Evolutionary conservation across 805 yeast genomes (phyloP).

Genomic region (Naumovozyma castellii): DNA sequence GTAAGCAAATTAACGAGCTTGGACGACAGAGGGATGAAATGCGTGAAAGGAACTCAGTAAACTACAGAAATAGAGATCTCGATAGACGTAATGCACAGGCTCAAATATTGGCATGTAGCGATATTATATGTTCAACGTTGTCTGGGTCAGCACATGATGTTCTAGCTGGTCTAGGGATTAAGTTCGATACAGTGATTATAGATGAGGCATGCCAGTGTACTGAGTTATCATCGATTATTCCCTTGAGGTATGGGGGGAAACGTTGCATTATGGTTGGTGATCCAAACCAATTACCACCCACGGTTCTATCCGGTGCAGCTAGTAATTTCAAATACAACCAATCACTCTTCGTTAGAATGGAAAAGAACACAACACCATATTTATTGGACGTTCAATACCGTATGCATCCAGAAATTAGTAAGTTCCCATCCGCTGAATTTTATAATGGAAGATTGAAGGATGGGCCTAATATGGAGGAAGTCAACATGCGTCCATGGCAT

Average conservation of each 20-base stretch:
- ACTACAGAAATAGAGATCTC: slow-evolving; percentile 64
- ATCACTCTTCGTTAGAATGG: slow-evolving; percentile 90
- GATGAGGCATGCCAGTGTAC: slow-evolving; percentile 98
- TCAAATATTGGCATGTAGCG: slow-evolving; percentile 60
- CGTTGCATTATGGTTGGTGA: slow-evolving; percentile 97
- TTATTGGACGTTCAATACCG: slow-evolving; percentile 88
- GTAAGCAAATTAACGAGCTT: slow-evolving; percentile 52
- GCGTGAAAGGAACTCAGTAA: slow-evolving; percentile 62
- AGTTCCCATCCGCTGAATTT: slow-evolving; percentile 78
- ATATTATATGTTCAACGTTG: slow-evolving; percentile 81
- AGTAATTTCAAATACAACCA: slow-evolving; percentile 75
- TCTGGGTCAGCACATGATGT: slow-evolving; percentile 93
- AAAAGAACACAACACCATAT: slow-evolving; percentile 49
- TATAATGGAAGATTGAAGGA: slow-evolving; percentile 64
- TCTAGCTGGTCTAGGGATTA: slow-evolving; percentile 60
- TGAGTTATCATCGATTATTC: slow-evolving; percentile 84
- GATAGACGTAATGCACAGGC: slow-evolving; percentile 69
- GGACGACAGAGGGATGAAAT: slow-evolving; percentile 70
- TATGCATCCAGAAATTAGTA: slow-evolving; percentile 90
- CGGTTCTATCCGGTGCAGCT: slow-evolving; percentile 85
- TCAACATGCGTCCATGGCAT: slow-evolving; percentile 74
- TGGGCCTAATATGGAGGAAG: slow-evolving; percentile 60
- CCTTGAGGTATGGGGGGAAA: slow-evolving; percentile 81
- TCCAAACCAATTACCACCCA: slow-evolving; percentile 96
- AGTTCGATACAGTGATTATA: slow-evolving; percentile 81